Base-by-base conservation (phyloP, 2,329 filamentous ascomycete species). In the Aureobasidium melanogenum region DNA sequence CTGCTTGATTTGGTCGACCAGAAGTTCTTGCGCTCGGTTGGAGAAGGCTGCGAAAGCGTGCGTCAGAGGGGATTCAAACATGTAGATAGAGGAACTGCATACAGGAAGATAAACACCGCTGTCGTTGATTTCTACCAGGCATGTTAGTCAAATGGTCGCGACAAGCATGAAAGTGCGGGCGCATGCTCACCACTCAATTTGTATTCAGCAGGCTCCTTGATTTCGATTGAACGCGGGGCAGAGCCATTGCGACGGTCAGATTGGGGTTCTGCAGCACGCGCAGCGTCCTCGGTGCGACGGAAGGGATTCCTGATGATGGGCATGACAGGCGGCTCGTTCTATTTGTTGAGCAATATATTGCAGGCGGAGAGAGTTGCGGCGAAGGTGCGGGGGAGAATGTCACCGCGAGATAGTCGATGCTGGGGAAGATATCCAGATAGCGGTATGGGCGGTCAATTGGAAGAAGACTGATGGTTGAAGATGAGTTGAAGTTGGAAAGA, bases 61-160 rank as follows among this genome's bases (percentile, higher is more conserved):
- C 64, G 24, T 61, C 24, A 61, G 60, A 22, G 10, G 10, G 17
- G 52, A 5, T 9, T 4, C 2, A 15, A 17, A 38, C 24, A 28
- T 24, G 19, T 57, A 22, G 47, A 28, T 30, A 36, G 54, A 36
- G 2, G 30, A 6, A 38, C 5, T 44, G 54, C 54, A 47, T 85
- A 94, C 91, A 68, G 93, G 93, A 67, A 97, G 84, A 77, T 96
- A 97, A 64, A 96, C 88, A 67, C 93, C 93, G 73, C 89, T 95
- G 75, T 96, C 92, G 72, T 96, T 95, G 74, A 97, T 94, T 66
- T 97, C 93, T 97, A 73, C 67, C 38, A 41, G 36, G 48, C 47
- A 52, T 56, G 60, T 59, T 46, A 65, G 54, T 47, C 66, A 60
- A 36, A 59, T 19, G 64, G 56, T 43, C 56, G 22, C 36, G 32